A percentile compares a stretch with the other conserved stretches of the same genome.
Conservation (phyloP, 2,329 filamentous ascomycete genomes). For the Aspergillus sp. region DNA sequence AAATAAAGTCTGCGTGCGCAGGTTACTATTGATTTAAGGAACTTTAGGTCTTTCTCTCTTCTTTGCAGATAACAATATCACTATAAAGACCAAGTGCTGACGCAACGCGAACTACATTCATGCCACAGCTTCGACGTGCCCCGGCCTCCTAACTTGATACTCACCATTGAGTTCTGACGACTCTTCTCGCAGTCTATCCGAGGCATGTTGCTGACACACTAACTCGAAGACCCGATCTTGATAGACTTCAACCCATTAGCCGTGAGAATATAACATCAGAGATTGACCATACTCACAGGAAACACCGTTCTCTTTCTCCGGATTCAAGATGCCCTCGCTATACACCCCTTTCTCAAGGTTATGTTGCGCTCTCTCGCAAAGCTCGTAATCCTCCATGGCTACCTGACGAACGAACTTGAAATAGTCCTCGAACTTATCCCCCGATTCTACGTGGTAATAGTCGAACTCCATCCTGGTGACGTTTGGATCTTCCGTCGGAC, state of each 20-base stretch:
- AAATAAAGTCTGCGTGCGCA: background rate
- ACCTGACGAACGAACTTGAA: slow-evolving; percentile 58
- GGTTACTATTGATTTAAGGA: no score
- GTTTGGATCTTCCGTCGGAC: slow-evolving; percentile 51
- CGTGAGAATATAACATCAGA: background rate
- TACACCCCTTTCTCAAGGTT: slow-evolving; percentile 57
- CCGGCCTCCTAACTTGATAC: slow-evolving; percentile 1
- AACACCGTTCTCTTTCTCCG: slow-evolving; percentile 56
- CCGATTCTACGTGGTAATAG: slow-evolving; percentile 54
- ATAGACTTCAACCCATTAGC: slow-evolving; percentile 37
- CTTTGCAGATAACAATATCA: no score
- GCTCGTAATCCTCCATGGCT: slow-evolving; percentile 56
- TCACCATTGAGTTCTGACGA: slow-evolving; percentile 6
- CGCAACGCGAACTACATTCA: background rate
- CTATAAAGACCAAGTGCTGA: no score
- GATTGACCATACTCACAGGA: slow-evolving; percentile 39
- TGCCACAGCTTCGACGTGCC: slow-evolving; percentile 1
- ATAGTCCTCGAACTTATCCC: slow-evolving; percentile 57
- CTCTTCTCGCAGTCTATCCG: slow-evolving; percentile 27
- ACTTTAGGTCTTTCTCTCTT: no score
- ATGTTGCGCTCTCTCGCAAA: slow-evolving; percentile 57
- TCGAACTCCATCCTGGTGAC: slow-evolving; percentile 59
- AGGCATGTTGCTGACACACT: slow-evolving; percentile 44
- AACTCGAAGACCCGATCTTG: slow-evolving; percentile 49
- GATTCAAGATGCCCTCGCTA: slow-evolving; percentile 56